Percentiles rank a stretch among this genome's conserved stretches.
phyloP scores from a whole-genome alignment of 1,284 basidiomycete genomes.

The Anthracocystis walkeri region DNA sequence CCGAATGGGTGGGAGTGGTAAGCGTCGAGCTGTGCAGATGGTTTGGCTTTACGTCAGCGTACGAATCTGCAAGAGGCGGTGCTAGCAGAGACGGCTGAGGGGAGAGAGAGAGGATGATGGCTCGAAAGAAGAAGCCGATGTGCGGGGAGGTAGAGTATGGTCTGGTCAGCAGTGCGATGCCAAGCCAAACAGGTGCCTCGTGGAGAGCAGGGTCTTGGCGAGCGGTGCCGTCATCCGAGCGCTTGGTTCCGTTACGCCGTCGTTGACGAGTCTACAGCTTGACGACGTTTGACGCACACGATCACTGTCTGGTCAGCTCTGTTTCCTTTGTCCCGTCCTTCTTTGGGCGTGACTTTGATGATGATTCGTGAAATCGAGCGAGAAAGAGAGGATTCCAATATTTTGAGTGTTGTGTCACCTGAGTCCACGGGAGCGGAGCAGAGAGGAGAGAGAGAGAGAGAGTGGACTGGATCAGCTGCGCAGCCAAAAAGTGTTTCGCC shows the following conservation, averaged over 20 bases:
- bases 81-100: conserved; percentile 4
- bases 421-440: too few relatives aligned
- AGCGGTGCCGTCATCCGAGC: background rate
- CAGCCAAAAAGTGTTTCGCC: background rate
- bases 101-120: background rate
- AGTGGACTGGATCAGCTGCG: background rate
- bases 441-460: too few relatives aligned
- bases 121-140: background rate
- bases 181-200: conserved; percentile 10
- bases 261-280: background rate
- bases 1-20: conserved; percentile 1
- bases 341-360: background rate
- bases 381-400: too few relatives aligned
- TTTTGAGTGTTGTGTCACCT: too few relatives aligned
- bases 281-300: background rate
- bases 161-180: conserved; percentile 2
- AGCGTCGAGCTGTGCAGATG: background rate
- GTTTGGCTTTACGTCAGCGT: conserved; percentile 9
- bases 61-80: conserved; percentile 6
- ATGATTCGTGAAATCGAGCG: too few relatives aligned
- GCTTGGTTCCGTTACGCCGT: conserved; percentile 1
- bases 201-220: conserved; percentile 18
- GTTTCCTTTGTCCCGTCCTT: background rate
- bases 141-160: background rate
- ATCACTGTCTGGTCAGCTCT: background rate